A percentile compares a stretch with the other conserved stretches of the same genome.
These are phyloP conservation scores for Nemania sp. DNA, from an alignment of 2,329 filamentous ascomycete species.

Conservation along the genomic window DNA sequence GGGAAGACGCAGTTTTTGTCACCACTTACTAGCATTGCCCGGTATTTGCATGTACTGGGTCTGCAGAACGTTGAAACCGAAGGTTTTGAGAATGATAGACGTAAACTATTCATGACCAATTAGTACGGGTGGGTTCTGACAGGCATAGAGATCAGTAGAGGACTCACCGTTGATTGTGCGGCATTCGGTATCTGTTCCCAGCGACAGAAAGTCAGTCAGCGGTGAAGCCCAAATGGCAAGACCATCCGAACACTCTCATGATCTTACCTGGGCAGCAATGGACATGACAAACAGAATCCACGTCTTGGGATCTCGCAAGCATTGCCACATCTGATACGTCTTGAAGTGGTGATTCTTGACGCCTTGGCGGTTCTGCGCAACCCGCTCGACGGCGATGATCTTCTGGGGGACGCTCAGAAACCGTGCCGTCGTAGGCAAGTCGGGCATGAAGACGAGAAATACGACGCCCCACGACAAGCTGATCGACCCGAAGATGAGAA, in stretches of 20 bases:
- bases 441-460: constrained; percentile 35
- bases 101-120: constrained; percentile 30
- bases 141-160: neutral
- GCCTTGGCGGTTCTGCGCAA: constrained; percentile 34
- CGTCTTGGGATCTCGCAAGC: constrained; percentile 54
- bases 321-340: constrained; percentile 51
- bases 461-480: constrained; percentile 33
- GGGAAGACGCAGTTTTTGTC: neutral
- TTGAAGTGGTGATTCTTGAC: constrained; percentile 48
- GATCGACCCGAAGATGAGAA: constrained; percentile 38
- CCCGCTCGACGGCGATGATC: constrained; percentile 35
- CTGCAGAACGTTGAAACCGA: constrained; percentile 49
- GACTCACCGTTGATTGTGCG: constrained; percentile 51
- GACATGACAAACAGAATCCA: constrained; percentile 61
- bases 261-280: constrained; percentile 48
- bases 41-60: constrained; percentile 65
- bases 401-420: constrained; percentile 32
- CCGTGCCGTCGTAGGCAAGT: constrained; percentile 35
- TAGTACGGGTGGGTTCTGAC: neutral
- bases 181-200: constrained; percentile 53
- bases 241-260: neutral
- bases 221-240: neutral
- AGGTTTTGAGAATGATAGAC: constrained; percentile 36
- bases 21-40: constrained; percentile 48
- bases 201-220: neutral